Evolutionary conservation across 2,329 filamentous ascomycete species (phyloP).

Genomic region (Aspergillus felis): DNA sequence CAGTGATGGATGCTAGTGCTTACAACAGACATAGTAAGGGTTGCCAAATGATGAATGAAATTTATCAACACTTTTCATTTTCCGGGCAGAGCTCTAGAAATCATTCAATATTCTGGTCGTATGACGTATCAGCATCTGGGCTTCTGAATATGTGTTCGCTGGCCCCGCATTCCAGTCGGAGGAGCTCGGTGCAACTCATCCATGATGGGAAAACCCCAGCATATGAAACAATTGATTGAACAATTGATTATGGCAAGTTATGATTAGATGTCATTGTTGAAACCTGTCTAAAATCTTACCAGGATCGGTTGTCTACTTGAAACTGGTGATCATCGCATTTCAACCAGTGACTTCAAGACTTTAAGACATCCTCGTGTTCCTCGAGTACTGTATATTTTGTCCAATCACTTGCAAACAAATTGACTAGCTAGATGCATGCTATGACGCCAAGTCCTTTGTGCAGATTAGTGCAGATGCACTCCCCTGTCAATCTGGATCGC

Average conservation of each 20-base stretch:
- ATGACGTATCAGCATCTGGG: not conserved
- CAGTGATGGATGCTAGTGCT: not conserved
- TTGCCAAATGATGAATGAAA: no score
- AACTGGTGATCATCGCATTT: not conserved
- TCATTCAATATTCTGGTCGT: no score
- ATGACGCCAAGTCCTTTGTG: conserved; percentile 1
- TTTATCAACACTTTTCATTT: no score
- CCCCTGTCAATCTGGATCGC: not conserved
- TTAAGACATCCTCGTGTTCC: not conserved
- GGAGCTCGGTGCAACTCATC: not conserved
- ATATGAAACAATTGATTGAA: not conserved
- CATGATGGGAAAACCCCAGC: not conserved
- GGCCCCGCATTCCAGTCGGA: not conserved
- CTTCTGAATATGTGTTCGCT: not conserved
- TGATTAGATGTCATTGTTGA: not conserved
- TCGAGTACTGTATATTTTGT: not conserved
- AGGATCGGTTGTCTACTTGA: not conserved
- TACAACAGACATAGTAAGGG: no score
- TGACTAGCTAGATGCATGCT: not conserved
- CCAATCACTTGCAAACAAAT: not conserved
- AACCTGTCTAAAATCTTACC: not conserved
- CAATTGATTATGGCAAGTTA: not conserved
- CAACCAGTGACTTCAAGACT: no score
- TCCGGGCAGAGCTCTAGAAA: not conserved
- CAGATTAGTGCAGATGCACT: not conserved